Base-by-base conservation (phyloP, 225 moss, liverwort and hornwort genomes). In the Bryoerythrophyllum caledonicum region DNA sequence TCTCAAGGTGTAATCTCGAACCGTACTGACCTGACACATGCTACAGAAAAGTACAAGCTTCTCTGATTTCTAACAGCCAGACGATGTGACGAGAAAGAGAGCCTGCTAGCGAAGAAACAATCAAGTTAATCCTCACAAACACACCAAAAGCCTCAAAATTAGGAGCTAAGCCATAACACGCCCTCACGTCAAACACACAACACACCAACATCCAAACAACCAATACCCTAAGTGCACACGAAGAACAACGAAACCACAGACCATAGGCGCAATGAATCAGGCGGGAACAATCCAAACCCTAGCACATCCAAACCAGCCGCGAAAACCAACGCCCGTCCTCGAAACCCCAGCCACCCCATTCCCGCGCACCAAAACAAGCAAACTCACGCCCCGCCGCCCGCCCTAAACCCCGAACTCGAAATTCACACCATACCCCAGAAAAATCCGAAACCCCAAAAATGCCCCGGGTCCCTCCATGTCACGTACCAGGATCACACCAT, bases 401-500 rank as follows among this genome's bases (percentile, higher is more conserved):
- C 56, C 64, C 43, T 49, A 49, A 20, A 65, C 41, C 11, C 25
- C 19, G 41, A 19, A 40, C 19, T 64, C 41, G 8, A 53, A 82
- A 60, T 30, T 38, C 57, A 38, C 21, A 73, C 30, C 34, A 59
- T 1, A 37, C 41, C 78, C 34, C 21, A 24, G 5, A 53, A 40
- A 52, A 32, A 64, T 69, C 41, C 52, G 71, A 66, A 51, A 72
- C 52, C 44, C 41, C 21, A 43, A 68, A 76, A 62, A 38, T 73
- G 43, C 9, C 63, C 55, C 61, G 34, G 34, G 34, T 8, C 24
- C 54, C n/a, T 54, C 24, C 20, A 11, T 12, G 23, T 24, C 20
- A 54, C 53, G n/a, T 21, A 48, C 46, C 30, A 3, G 70, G 69
- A 64, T 80, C 73, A 77, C 64, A 69, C 73, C 73, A 84, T 80